Evolutionary conservation across 768 basidiomycete species (phyloP).

Genomic region (Boletus reticuloceps): DNA sequence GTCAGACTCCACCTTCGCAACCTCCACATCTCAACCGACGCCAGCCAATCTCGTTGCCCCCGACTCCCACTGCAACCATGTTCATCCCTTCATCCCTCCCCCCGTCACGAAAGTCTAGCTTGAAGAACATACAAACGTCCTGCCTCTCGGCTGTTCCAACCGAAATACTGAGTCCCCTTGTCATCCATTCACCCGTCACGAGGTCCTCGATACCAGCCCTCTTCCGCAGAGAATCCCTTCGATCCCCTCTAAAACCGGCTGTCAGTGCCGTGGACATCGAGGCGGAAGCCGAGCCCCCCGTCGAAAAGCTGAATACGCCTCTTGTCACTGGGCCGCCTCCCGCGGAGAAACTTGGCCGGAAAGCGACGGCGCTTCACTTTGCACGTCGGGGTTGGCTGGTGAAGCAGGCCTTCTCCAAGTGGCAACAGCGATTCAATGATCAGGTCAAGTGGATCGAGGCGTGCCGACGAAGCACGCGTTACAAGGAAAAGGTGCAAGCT

Average conservation of each 20-base stretch:
- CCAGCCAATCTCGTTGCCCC: slow-evolving; percentile 33
- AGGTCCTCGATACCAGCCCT: slow-evolving; percentile 17
- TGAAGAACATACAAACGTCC: slow-evolving; percentile 27
- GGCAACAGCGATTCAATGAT: slow-evolving; percentile 46
- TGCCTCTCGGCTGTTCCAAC: slow-evolving; percentile 21
- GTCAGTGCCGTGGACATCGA: slow-evolving; percentile 12
- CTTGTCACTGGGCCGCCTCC: neutral
- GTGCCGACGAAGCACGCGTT: slow-evolving; percentile 55
- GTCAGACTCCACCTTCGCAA: slow-evolving; percentile 14
- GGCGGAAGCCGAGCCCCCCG: neutral
- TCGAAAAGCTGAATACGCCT: slow-evolving; percentile 6
- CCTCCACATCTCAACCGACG: slow-evolving; percentile 31
- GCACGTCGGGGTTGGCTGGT: slow-evolving; percentile 39
- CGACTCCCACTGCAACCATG: slow-evolving; percentile 27
- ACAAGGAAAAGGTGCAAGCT: slow-evolving; percentile 49
- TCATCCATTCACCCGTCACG: slow-evolving; percentile 27
- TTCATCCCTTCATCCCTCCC: slow-evolving; percentile 16
- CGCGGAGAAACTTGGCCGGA: slow-evolving; percentile 17
- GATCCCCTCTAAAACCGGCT: slow-evolving; percentile 24
- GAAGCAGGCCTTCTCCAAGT: slow-evolving; percentile 41
- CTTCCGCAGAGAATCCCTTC: slow-evolving; percentile 23
- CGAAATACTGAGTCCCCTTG: slow-evolving; percentile 30
- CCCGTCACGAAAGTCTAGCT: slow-evolving; percentile 16
- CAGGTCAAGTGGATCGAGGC: slow-evolving; percentile 61
- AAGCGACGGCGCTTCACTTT: slow-evolving; percentile 44